phyloP scores from a whole-genome alignment of 2,329 filamentous ascomycete genomes.

The Fusarium torulosum region DNA sequence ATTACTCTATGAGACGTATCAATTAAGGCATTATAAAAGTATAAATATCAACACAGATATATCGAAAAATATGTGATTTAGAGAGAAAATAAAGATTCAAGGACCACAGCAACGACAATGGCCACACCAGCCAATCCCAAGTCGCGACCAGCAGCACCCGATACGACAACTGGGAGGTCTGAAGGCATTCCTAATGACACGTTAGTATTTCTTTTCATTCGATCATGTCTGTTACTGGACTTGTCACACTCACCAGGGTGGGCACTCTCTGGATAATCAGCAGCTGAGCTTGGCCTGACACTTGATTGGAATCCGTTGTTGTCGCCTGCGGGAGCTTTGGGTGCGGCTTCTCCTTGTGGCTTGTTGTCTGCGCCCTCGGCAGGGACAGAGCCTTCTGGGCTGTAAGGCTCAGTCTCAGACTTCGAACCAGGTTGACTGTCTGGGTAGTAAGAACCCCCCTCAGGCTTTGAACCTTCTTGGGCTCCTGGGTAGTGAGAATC shows the following conservation, averaged over 20 bases:
- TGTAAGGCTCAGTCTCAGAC: neutral
- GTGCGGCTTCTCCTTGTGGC: neutral
- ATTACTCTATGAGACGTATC: neutral
- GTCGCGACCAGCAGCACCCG: neutral
- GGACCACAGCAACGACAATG: neutral
- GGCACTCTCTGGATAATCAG: neutral
- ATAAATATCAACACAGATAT: neutral
- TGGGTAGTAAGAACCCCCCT: neutral
- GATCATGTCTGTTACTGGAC: too few relatives aligned
- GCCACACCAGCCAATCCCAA: constrained; percentile 6
- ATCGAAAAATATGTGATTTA: neutral
- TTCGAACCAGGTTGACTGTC: neutral
- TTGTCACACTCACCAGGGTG: constrained; percentile 12
- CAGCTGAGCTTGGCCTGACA: constrained; percentile 4
- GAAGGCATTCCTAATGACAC: neutral
- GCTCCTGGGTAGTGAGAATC: neutral
- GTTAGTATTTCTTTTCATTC: neutral
- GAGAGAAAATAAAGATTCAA: constrained; percentile 1
- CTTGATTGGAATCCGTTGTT: constrained; percentile 12
- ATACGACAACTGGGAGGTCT: constrained; percentile 22
- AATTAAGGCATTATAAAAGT: neutral
- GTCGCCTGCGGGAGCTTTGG: neutral
- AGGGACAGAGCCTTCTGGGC: neutral
- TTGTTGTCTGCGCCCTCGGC: neutral
- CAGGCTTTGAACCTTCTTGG: neutral